Evolutionary conservation across 2,329 filamentous ascomycete genomes (phyloP).

Genomic region (Xylariaceae sp.): DNA sequence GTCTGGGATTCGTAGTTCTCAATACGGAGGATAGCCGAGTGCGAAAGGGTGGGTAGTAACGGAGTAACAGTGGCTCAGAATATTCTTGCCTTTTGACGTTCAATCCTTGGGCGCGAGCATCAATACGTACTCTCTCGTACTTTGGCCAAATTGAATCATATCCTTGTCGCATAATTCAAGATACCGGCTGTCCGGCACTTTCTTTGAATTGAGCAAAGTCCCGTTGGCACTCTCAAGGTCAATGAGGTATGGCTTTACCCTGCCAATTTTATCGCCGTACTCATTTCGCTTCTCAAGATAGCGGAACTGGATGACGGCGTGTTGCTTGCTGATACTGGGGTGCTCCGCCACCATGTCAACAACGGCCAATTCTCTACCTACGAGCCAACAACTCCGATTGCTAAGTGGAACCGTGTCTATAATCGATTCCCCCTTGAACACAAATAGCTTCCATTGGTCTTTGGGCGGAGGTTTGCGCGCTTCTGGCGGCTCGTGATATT

Average conservation of each 20-base stretch:
- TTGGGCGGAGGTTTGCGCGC: slow-evolving; percentile 80
- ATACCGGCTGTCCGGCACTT: slow-evolving; percentile 72
- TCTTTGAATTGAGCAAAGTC: slow-evolving; percentile 75
- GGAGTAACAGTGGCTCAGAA: background rate
- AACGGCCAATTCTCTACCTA: slow-evolving; percentile 77
- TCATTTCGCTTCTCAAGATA: slow-evolving; percentile 81
- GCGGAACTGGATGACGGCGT: slow-evolving; percentile 92
- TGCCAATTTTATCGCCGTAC: slow-evolving; percentile 78
- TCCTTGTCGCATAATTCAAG: slow-evolving; percentile 87
- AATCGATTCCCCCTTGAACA: slow-evolving; percentile 82
- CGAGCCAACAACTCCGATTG: slow-evolving; percentile 81
- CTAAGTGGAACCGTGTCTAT: slow-evolving; percentile 78
- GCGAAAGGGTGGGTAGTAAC: background rate
- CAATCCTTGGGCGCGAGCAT: slow-evolving; percentile 66
- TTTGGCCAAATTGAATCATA: slow-evolving; percentile 82
- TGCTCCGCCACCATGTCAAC: slow-evolving; percentile 85
- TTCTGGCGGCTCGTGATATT: slow-evolving; percentile 94
- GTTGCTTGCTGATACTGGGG: slow-evolving; percentile 91
- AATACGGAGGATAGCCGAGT: background rate
- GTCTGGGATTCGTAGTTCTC: too few species aligned
- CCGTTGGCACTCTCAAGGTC: slow-evolving; percentile 94
- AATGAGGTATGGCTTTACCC: slow-evolving; percentile 82
- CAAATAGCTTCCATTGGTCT: slow-evolving; percentile 83
- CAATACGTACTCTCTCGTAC: slow-evolving; percentile 90
- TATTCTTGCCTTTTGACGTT: slow-evolving; percentile 5